These are phyloP conservation scores for Gilbertella persicaria DNA, from an alignment of 371 early-diverging fungal species.

Conservation along the genomic window DNA sequence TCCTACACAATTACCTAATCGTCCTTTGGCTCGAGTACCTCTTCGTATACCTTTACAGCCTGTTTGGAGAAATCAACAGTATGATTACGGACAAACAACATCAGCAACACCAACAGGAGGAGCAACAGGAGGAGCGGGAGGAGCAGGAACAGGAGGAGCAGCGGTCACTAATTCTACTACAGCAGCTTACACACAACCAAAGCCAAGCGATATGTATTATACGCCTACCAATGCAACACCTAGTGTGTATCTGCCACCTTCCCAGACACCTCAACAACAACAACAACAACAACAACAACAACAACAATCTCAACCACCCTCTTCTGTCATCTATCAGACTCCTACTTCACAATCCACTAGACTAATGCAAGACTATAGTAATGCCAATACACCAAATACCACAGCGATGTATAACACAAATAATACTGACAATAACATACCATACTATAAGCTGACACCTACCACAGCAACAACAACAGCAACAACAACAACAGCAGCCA, in stretches of 20 bases:
- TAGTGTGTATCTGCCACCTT: conserved; percentile 15
- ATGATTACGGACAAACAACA: neutral
- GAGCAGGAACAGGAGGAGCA: conserved; percentile 12
- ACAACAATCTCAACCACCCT: conserved; percentile 1
- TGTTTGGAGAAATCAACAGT: conserved; percentile 23
- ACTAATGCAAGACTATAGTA: neutral
- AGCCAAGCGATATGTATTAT: conserved; percentile 2
- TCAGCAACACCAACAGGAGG: conserved; percentile 8
- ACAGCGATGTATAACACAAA: neutral
- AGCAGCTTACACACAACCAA: conserved; percentile 9
- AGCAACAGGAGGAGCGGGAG: conserved; percentile 8
- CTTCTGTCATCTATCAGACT: neutral
- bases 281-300: conserved; percentile 15
- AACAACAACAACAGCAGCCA: conserved; percentile 6
- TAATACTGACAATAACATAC: neutral
- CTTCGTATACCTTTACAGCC: conserved; percentile 29
- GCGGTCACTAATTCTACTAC: neutral
- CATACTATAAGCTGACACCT: neutral
- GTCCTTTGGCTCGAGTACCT: conserved; percentile 27
- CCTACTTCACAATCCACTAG: neutral
- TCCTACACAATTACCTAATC: conserved; percentile 24
- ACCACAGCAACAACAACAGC: conserved; percentile 4
- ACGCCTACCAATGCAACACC: conserved; percentile 22
- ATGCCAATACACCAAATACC: neutral
- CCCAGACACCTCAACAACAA: conserved; percentile 19